Evolutionary conservation across 805 yeast species (phyloP), one percentile per base, ranked within the genome.

Genomic region (Ogataea nonfermentans): DNA sequence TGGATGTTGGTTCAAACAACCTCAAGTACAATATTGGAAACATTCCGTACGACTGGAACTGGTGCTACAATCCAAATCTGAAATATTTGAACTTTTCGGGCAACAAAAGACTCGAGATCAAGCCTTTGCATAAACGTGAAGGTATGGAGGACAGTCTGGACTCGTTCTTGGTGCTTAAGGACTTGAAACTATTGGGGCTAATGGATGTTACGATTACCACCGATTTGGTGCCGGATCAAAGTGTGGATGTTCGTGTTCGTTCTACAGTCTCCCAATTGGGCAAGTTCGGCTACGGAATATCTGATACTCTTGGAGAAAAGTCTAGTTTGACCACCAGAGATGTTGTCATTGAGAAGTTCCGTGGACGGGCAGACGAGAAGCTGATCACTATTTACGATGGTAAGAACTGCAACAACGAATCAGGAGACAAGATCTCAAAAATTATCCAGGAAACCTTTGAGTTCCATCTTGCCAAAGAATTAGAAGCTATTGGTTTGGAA

Each of bases 21-120:
- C 68, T 93, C 62, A 85, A 89, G 55, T 93, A 93, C 62, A 93
- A 93, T 53, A 88, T 91, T 40, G 84, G 93, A 3, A 93, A 93
- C 61, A 86, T 89, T 75, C 95, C 93, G 11, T 91, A 87, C 57
- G 99, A 93, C 59, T 93, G 98, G 97, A 93, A 88, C 63, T 93
- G 99, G 99, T 81, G 84, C 52, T 81, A 80, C 68, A 93, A 93
- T 57, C 68, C 74, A 38, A 77, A 79, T 29, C 68, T 93, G 61
- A 78, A 72, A 50, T 89, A 84, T 53, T 73, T 93, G 57, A 93
- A 91, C 59, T 81, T 93, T 41, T 88, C 97, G 0, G 97, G 97
- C 26, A 93, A 93, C 58, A 84, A 84, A 57, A 74, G 96, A 47
- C 78, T 93, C 47, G 98, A 93, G 57, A 90, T 93, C 53, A 84